Conservation (phyloP, 306 rosid genomes). For the Fragaria vesca region DNA sequence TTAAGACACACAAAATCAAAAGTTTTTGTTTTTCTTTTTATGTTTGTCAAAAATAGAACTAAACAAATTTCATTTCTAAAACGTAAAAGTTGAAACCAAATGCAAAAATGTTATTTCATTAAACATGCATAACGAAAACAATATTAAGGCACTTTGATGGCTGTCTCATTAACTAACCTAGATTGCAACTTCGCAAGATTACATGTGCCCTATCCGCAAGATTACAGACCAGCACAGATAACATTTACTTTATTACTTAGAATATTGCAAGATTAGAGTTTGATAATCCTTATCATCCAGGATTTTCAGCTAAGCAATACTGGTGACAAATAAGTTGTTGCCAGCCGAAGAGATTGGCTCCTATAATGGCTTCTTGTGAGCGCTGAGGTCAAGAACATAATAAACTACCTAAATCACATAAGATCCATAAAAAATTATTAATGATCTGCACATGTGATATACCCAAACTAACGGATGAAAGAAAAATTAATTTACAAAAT, state of each 20-base stretch:
- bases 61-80: too few species aligned
- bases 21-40: too few species aligned
- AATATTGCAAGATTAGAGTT: background rate
- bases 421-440: background rate
- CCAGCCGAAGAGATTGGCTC: slow-evolving; percentile 3
- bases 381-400: background rate
- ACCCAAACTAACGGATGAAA: background rate
- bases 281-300: background rate
- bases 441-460: slow-evolving; percentile 6
- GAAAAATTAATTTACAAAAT: background rate
- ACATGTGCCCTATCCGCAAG: background rate
- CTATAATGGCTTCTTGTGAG: background rate
- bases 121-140: background rate
- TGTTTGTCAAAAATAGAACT: too few species aligned
- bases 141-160: background rate
- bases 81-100: too few species aligned
- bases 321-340: background rate
- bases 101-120: too few species aligned
- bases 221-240: background rate
- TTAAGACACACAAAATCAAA: too few species aligned
- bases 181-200: too few species aligned
- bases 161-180: too few species aligned
- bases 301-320: background rate
- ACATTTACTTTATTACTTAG: background rate
- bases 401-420: slow-evolving; percentile 10